A percentile compares a stretch with the other conserved stretches of the same genome.
Conservation (phyloP, 768 basidiomycete genomes). For the Mrakia frigida region DNA sequence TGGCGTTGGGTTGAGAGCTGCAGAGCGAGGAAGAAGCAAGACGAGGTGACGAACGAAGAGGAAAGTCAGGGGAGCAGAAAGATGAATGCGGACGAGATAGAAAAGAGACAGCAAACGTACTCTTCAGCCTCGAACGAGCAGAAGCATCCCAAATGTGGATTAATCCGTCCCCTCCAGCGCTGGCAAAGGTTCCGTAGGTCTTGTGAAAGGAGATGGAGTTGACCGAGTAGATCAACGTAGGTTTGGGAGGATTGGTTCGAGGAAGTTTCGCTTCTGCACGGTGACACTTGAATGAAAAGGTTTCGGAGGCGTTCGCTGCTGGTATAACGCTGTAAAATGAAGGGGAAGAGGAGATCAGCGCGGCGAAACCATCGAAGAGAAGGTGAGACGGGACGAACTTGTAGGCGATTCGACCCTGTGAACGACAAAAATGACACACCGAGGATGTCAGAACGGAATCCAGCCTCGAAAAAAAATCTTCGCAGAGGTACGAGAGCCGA, state of each 20-base stretch:
- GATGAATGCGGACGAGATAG: background rate
- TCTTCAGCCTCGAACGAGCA: slow-evolving; percentile 82
- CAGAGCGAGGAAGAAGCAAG: background rate
- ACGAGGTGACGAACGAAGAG: background rate
- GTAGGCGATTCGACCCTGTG: slow-evolving; percentile 50
- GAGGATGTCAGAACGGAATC: too few species aligned
- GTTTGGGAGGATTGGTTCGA: slow-evolving; percentile 33
- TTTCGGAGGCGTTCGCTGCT: slow-evolving; percentile 48
- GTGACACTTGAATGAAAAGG: slow-evolving; percentile 74
- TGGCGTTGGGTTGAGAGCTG: slow-evolving; percentile 19
- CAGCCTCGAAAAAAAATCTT: too few species aligned
- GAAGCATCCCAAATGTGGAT: slow-evolving; percentile 96
- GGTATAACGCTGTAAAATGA: slow-evolving; percentile 19
- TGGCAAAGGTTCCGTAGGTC: slow-evolving; percentile 76
- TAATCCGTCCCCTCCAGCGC: slow-evolving; percentile 54
- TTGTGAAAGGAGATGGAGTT: slow-evolving; percentile 84
- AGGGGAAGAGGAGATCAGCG: background rate
- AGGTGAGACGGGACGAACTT: slow-evolving; percentile 58
- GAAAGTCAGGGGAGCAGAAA: background rate
- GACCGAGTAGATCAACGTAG: slow-evolving; percentile 46
- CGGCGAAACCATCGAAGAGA: too few species aligned
- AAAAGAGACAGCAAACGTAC: slow-evolving; percentile 49
- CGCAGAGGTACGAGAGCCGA: slow-evolving; percentile 50
- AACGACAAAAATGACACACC: too few species aligned
- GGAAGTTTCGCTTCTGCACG: slow-evolving; percentile 38